Percentiles rank a stretch among this genome's conserved stretches.
phyloP scores from a whole-genome alignment of 805 yeast genomes.

The Lachancea meyersii region DNA sequence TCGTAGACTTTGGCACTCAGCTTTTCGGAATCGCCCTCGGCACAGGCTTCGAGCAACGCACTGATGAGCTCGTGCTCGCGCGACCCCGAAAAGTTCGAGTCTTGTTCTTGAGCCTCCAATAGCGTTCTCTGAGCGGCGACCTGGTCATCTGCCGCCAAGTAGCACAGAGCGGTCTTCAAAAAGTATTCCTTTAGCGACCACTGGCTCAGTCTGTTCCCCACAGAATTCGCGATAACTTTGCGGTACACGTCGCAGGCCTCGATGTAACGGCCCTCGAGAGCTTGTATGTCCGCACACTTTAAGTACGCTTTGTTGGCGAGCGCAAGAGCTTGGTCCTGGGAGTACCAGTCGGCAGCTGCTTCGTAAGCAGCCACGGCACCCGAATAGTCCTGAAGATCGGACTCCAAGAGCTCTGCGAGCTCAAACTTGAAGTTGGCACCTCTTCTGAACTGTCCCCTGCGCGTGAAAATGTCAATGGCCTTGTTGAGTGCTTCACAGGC shows the following conservation, averaged over 20 bases:
- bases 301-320: conserved; percentile 80
- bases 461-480: conserved; percentile 79
- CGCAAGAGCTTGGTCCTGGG: conserved; percentile 89
- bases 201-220: conserved; percentile 68
- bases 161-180: conserved; percentile 74
- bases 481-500: conserved; percentile 60
- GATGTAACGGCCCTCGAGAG: conserved; percentile 64
- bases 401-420: conserved; percentile 80
- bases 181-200: conserved; percentile 94
- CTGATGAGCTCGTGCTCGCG: conserved; percentile 67
- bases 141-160: conserved; percentile 75
- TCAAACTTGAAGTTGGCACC: conserved; percentile 94
- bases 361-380: conserved; percentile 76
- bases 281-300: conserved; percentile 84
- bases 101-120: conserved; percentile 60
- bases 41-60: conserved; percentile 66
- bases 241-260: conserved; percentile 76
- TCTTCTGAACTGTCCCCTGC: conserved; percentile 90
- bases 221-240: conserved; percentile 65
- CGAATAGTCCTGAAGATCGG: conserved; percentile 55
- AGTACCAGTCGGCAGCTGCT: conserved; percentile 94
- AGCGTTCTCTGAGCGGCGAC: conserved; percentile 78
- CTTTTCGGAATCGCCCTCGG: conserved; percentile 71
- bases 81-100: conserved; percentile 63
- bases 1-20: conserved; percentile 71